Evolutionary conservation across 352 stramenopile species (phyloP).

Genomic region (Phytophthora megakarya): DNA sequence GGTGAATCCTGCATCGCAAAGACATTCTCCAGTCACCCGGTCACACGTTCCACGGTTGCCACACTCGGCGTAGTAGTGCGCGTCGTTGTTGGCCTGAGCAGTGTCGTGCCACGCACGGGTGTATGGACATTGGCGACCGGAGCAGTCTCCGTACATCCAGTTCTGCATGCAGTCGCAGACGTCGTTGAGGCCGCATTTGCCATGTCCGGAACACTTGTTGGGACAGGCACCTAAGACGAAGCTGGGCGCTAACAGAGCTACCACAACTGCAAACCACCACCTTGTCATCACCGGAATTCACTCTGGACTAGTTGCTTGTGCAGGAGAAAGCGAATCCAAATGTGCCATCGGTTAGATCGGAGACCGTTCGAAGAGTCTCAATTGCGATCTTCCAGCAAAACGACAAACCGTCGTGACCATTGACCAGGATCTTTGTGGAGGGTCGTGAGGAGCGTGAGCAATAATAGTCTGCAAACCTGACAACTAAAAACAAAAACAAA

Average conservation of each 20-base stretch:
- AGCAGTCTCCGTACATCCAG: constrained; percentile 69
- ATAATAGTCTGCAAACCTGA: too few relatives aligned
- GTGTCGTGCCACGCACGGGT: constrained; percentile 67
- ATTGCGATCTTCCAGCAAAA: constrained; percentile 24
- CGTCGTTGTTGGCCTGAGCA: constrained; percentile 47
- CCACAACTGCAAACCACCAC: constrained; percentile 40
- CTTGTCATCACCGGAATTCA: constrained; percentile 24
- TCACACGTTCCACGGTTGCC: constrained; percentile 80
- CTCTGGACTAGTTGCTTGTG: constrained; percentile 9
- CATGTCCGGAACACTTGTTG: constrained; percentile 70
- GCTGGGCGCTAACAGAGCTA: constrained; percentile 42
- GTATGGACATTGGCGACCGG: constrained; percentile 46
- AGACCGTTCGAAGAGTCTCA: not conserved
- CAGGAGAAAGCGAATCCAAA: constrained; percentile 19
- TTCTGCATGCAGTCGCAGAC: constrained; percentile 70
- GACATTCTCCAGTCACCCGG: constrained; percentile 65
- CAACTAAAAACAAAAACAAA: not conserved
- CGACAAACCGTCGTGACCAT: constrained; percentile 21
- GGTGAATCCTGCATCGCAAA: constrained; percentile 82
- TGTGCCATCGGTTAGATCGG: constrained; percentile 16
- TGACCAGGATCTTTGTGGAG: constrained; percentile 17
- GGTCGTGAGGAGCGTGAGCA: too few relatives aligned
- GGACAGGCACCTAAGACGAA: constrained; percentile 47
- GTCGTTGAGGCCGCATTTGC: constrained; percentile 59
- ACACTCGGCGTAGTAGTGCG: constrained; percentile 60